Conservation (phyloP, 2,329 filamentous ascomycete species). For the Colletotrichum neosansevieriae region DNA sequence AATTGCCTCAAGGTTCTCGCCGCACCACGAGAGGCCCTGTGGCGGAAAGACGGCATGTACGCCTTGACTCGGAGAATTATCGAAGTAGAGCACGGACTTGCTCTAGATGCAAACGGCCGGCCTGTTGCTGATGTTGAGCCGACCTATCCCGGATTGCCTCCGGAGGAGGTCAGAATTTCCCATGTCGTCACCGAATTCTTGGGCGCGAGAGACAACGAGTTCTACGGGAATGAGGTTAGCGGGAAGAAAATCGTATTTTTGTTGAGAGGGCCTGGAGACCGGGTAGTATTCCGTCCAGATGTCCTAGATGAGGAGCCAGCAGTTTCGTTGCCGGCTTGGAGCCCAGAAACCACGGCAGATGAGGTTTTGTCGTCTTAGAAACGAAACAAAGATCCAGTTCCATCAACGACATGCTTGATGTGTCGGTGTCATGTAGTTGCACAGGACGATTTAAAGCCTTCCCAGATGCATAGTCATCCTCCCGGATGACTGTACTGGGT, state of each 20-base stretch:
- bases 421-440: too few species aligned
- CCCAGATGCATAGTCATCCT: too few species aligned
- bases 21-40: slow-evolving; percentile 42
- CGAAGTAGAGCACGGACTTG: slow-evolving; percentile 29
- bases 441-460: too few species aligned
- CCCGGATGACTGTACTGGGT: not conserved
- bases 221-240: not conserved
- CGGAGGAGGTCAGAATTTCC: slow-evolving; percentile 8
- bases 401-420: too few species aligned
- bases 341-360: not conserved
- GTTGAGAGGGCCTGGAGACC: not conserved
- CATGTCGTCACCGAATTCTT: not conserved
- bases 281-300: not conserved
- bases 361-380: not conserved
- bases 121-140: not conserved
- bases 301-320: not conserved
- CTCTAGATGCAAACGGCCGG: not conserved
- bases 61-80: slow-evolving; percentile 25
- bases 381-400: too few species aligned
- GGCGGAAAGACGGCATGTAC: slow-evolving; percentile 26
- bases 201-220: not conserved
- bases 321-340: not conserved
- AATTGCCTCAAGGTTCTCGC: slow-evolving; percentile 42
- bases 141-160: not conserved
- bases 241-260: not conserved